These are phyloP conservation scores for Alternaria longipes DNA, from an alignment of 2,329 filamentous ascomycete species.

Conservation along the genomic window DNA sequence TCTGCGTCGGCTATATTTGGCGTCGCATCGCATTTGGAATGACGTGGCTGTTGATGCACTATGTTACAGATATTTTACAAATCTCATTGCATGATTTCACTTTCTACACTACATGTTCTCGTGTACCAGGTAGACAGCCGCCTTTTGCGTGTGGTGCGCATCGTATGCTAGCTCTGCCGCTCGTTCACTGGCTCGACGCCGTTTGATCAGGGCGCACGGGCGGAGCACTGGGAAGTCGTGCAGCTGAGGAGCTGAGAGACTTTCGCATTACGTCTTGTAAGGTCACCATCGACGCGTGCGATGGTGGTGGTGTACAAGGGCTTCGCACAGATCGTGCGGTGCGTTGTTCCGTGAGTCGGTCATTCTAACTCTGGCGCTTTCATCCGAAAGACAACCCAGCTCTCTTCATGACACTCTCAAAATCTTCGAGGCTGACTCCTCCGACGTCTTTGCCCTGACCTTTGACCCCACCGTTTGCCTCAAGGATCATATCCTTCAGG, in stretches of 20 bases:
- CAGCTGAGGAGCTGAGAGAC: neutral
- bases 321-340: neutral
- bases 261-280: neutral
- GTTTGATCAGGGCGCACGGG: neutral
- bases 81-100: neutral
- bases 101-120: neutral
- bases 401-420: constrained; percentile 83
- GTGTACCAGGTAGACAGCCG: neutral
- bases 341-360: neutral
- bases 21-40: neutral
- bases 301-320: neutral
- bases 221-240: neutral
- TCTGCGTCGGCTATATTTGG: constrained; percentile 14
- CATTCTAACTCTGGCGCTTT: constrained; percentile 36
- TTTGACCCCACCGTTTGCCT: constrained; percentile 81
- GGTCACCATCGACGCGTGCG: neutral
- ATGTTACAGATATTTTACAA: neutral
- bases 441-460: constrained; percentile 63
- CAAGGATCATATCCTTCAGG: constrained; percentile 91
- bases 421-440: constrained; percentile 81
- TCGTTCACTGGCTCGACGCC: too few relatives aligned
- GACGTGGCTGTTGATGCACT: neutral
- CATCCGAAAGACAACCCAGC: constrained; percentile 80
- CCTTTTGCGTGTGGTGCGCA: neutral
- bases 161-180: neutral